phyloP scores from a whole-genome alignment of 2,329 filamentous ascomycete genomes.

The Endocalyx cinctus region DNA sequence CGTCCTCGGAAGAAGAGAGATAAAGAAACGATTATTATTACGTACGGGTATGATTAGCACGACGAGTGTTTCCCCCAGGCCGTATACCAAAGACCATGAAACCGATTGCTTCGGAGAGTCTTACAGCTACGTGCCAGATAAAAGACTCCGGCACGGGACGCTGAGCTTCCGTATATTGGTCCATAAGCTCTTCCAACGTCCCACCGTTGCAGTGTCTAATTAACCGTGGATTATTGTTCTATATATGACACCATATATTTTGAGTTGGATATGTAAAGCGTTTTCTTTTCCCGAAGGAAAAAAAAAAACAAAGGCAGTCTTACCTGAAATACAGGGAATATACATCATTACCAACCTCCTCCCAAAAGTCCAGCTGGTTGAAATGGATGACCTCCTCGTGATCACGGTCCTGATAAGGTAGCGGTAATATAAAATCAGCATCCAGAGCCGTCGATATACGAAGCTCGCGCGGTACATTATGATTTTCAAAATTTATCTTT shows the following conservation, averaged over 20 bases:
- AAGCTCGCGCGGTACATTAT: constrained; percentile 1
- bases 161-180: neutral
- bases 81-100: constrained; percentile 2
- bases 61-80: neutral
- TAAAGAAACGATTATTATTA: neutral
- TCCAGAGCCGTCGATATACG: constrained; percentile 3
- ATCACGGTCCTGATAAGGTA: neutral
- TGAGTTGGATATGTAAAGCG: too few relatives aligned
- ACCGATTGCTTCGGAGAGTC: constrained; percentile 4
- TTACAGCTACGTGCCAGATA: constrained; percentile 6
- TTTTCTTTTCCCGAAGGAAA: too few relatives aligned
- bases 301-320: too few relatives aligned
- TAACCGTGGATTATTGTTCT: too few relatives aligned
- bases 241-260: too few relatives aligned
- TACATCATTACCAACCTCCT: neutral
- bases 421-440: neutral
- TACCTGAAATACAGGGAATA: constrained; percentile 6
- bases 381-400: constrained; percentile 2
- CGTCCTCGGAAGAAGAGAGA: neutral
- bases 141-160: constrained; percentile 7
- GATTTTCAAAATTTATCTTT: neutral
- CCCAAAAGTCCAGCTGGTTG: constrained; percentile 1
- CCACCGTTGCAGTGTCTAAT: constrained; percentile 6
- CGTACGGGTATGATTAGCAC: constrained; percentile 1
- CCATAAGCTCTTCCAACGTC: neutral